Evolutionary conservation across 441 rosid species (phyloP).

Genomic region (Jatropha podagrica): DNA sequence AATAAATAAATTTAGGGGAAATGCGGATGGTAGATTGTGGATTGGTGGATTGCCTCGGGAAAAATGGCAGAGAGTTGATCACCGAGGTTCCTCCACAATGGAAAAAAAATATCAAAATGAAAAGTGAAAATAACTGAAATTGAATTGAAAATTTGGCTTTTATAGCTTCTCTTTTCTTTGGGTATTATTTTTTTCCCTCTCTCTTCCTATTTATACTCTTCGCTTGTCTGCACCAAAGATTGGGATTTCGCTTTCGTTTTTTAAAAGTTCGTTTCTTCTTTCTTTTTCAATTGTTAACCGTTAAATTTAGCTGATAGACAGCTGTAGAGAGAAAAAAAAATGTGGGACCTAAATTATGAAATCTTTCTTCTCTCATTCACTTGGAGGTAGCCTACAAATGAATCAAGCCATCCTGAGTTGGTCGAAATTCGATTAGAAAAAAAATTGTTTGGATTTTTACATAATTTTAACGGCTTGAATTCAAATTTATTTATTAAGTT

Average conservation of each 20-base stretch:
- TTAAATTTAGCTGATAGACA: conserved; percentile 1
- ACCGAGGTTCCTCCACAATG: conserved; percentile 19
- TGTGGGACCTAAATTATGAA: not conserved
- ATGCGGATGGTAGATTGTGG: not conserved
- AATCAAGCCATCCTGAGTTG: too few relatives aligned
- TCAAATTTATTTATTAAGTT: too few relatives aligned
- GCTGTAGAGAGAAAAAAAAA: not conserved
- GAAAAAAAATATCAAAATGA: not conserved
- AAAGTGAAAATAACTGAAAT: not conserved
- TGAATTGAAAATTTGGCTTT: not conserved
- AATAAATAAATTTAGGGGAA: not conserved
- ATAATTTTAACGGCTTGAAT: too few relatives aligned
- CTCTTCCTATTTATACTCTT: not conserved
- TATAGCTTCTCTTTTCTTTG: not conserved
- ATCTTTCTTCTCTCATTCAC: too few relatives aligned
- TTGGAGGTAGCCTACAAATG: too few relatives aligned
- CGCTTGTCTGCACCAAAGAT: not conserved
- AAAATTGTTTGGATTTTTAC: too few relatives aligned
- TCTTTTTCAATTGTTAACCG: conserved; percentile 3
- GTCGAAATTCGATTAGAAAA: too few relatives aligned
- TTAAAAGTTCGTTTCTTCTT: not conserved
- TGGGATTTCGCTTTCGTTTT: not conserved
- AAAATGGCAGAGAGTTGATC: not conserved
- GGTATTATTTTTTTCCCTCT: not conserved
- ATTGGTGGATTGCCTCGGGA: conserved; percentile 19